Base-by-base conservation (phyloP, 768 basidiomycete genomes). In the Pleurotus pulmonarius region DNA sequence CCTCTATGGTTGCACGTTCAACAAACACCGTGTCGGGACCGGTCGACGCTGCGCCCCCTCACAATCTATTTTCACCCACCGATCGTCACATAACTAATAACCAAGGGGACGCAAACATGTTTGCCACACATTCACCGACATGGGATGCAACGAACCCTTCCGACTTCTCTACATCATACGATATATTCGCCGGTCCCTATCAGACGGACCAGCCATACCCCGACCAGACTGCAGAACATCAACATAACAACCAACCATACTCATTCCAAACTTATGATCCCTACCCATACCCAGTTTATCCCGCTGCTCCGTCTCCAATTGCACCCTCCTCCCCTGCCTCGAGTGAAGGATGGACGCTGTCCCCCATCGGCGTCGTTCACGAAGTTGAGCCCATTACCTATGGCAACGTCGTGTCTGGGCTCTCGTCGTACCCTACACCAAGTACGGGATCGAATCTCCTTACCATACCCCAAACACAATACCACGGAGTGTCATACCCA, bases 331-430 rank as follows among this genome's bases (percentile, higher is more conserved):
- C 51, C 38, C 51, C 51, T 5, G 51, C 51, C 39, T 53, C 51
- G n/a, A 53, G 51, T n/a, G 51, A 41, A 9, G 51, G 51, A 18
- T 53, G 51, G 51, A 24, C 51, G 18, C 16, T 53, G 18, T 53
- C 51, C 25, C 51, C 51, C 9, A 22, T 20, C n/a, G n/a, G 51
- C 25, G 37, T 6, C 15, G 12, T 22, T 18, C n/a, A n/a, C 11
- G 51, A 53, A 53, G 51, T 53, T n/a, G 51, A 39, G 48, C 48
- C 48, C 26, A 22, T 51, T n/a, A n/a, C 16, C 49, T 12, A 53
- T 39, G 13, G 22, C 15, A 38, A 34, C 48, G 51, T 12, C 39
- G 51, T 41, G 20, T 38, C 51, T 9, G 9, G 39, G 16, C 34
- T 34, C 25, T 18, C 39, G 37, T 13, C 51, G 5, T 20, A 25